Conservation (phyloP, 177 flowering plant genomes). For the Tripterygium wilfordii region DNA sequence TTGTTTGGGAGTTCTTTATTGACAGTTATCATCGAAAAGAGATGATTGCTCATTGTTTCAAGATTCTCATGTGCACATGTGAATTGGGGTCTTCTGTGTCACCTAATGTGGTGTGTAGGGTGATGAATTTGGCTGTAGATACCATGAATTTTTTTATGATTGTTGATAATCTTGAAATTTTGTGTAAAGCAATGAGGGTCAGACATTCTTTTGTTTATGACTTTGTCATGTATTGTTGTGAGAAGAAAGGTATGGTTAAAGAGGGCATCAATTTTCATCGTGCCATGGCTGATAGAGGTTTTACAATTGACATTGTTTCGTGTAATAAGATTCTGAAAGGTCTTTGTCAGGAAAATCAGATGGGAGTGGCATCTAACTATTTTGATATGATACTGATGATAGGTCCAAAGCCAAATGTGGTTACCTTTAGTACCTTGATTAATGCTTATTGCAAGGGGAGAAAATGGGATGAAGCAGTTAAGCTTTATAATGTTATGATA, state of each 20-base stretch:
- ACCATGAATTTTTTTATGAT: slow-evolving; percentile 15
- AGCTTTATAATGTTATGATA: slow-evolving; percentile 31
- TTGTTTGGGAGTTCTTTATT: slow-evolving; percentile 31
- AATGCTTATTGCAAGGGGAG: slow-evolving; percentile 26
- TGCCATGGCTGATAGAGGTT: slow-evolving; percentile 22
- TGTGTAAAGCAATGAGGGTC: slow-evolving; percentile 12
- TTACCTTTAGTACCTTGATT: slow-evolving; percentile 42
- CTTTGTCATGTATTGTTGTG: slow-evolving; percentile 26
- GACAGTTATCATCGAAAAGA: slow-evolving; percentile 27
- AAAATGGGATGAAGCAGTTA: slow-evolving; percentile 34
- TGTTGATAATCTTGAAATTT: slow-evolving; percentile 11
- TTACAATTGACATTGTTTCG: slow-evolving; percentile 17
- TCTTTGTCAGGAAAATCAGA: slow-evolving; percentile 23
- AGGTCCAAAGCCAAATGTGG: slow-evolving; percentile 42
- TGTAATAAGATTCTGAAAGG: slow-evolving; percentile 37
- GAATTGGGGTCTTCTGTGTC: slow-evolving; percentile 22
- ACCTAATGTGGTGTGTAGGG: slow-evolving; percentile 11
- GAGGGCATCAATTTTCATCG: slow-evolving; percentile 26
- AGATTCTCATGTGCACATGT: slow-evolving; percentile 14
- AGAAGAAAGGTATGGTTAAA: slow-evolving; percentile 22
- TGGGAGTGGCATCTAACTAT: slow-evolving; percentile 21
- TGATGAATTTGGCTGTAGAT: slow-evolving; percentile 29
- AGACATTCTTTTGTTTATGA: slow-evolving; percentile 15
- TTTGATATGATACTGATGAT: slow-evolving; percentile 16
- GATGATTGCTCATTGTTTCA: slow-evolving; percentile 24